Conservation (phyloP, 805 yeast genomes). For the Candida xiaguanensis region DNA sequence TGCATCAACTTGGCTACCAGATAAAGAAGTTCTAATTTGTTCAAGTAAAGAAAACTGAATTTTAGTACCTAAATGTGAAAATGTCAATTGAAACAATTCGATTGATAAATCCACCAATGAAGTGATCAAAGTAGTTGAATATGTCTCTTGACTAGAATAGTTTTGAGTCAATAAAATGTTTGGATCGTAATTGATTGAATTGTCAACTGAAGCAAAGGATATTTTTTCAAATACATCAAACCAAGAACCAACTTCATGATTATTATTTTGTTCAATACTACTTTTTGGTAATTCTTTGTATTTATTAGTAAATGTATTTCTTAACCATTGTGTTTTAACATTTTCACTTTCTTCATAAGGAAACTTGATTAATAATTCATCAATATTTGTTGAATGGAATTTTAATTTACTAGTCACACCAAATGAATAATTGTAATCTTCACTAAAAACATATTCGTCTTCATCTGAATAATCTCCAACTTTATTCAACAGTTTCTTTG, state of each 20-base stretch:
- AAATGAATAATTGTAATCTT: constrained; percentile 46
- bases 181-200: constrained; percentile 34
- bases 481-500: constrained; percentile 11
- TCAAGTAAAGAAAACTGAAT: constrained; percentile 89
- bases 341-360: constrained; percentile 4
- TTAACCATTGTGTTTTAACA: constrained; percentile 4
- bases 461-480: constrained; percentile 24
- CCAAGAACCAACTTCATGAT: constrained; percentile 21
- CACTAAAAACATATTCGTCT: constrained; percentile 30
- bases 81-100: constrained; percentile 66
- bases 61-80: constrained; percentile 68
- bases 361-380: constrained; percentile 31
- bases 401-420: constrained; percentile 53
- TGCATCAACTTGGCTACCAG: constrained; percentile 32
- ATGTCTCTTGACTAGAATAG: constrained; percentile 22
- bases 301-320: constrained; percentile 8
- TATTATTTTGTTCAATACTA: constrained; percentile 22
- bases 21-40: constrained; percentile 55
- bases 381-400: constrained; percentile 23
- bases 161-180: constrained; percentile 19
- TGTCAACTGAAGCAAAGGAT: constrained; percentile 18
- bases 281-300: constrained; percentile 12
- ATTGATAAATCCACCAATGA: constrained; percentile 71
- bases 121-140: constrained; percentile 26
- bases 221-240: constrained; percentile 26